Conservation (phyloP, 495 filamentous ascomycete species). For the Choiromyces venosus region DNA sequence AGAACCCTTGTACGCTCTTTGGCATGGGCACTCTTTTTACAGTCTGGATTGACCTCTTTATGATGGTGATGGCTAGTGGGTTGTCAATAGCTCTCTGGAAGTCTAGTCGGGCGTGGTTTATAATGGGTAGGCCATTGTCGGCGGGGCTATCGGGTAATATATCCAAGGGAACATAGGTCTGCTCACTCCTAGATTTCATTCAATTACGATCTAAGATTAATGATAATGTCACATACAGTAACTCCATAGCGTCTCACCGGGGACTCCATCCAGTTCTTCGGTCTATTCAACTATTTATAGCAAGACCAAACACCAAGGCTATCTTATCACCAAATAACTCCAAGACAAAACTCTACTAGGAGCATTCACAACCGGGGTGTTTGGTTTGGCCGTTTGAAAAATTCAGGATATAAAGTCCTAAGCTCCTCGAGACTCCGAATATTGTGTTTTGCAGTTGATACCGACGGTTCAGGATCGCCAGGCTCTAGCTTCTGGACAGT, state of each 20-base stretch:
- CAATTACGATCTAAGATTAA: not conserved
- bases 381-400: slow-evolving; percentile 22
- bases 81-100: not conserved
- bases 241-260: not conserved
- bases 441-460: slow-evolving; percentile 51
- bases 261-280: not conserved
- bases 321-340: not conserved
- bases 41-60: not conserved
- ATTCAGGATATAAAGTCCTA: slow-evolving; percentile 34
- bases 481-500: slow-evolving; percentile 61
- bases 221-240: not conserved
- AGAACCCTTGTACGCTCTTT: not conserved
- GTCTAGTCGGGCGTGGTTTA: not conserved
- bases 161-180: not conserved
- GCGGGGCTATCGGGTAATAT: not conserved
- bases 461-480: slow-evolving; percentile 49
- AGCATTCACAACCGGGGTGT: not conserved
- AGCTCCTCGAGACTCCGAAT: slow-evolving; percentile 44
- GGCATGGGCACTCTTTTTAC: not conserved
- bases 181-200: not conserved
- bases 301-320: not conserved
- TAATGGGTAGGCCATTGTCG: not conserved
- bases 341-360: not conserved
- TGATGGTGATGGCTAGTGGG: not conserved
- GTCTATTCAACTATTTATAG: not conserved